Conservation (phyloP, 345 rosid genomes). For the rapeseed (Brassica napus) region Da-Ae NC_063434.1:8358501-8359000, state of each 20-base stretch:
- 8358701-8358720: slow-evolving; percentile 32
- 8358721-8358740: slow-evolving; percentile 38
- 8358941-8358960: neutral
- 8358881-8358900: slow-evolving; percentile 21
- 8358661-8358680: slow-evolving; percentile 40
- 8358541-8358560: slow-evolving; percentile 8
- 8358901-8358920: neutral
- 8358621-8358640: neutral
- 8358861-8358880: slow-evolving; percentile 14
- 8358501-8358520: neutral
- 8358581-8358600: neutral
- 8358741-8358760: slow-evolving; percentile 26
- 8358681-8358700: neutral
- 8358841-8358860: neutral
- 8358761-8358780: slow-evolving; percentile 18
- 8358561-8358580: slow-evolving; percentile 9
- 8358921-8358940: neutral
- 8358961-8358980: neutral
- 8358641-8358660: slow-evolving; percentile 16
- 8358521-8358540: slow-evolving; percentile 1
- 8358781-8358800: slow-evolving; percentile 34
- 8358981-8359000: neutral
- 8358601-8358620: neutral
- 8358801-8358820: slow-evolving; percentile 43
- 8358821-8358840: slow-evolving; percentile 36